Evolutionary conservation across 257 asterid genomes (phyloP).

Genomic region (Cruciata laevipes): DNA sequence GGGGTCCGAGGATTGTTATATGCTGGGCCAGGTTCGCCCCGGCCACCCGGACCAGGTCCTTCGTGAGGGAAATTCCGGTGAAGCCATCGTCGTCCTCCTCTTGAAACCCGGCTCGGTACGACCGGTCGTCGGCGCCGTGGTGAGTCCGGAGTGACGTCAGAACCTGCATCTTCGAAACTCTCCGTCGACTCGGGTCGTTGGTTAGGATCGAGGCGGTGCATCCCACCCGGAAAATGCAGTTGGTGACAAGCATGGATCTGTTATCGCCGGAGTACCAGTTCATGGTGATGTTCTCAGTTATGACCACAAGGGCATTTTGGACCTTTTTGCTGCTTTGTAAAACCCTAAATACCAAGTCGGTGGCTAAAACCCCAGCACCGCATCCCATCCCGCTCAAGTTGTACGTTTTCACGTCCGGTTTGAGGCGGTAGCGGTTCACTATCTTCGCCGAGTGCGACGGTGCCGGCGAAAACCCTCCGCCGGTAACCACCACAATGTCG

Average conservation of each 20-base stretch:
- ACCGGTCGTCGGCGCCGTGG: constrained; percentile 49
- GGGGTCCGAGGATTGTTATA: constrained; percentile 39
- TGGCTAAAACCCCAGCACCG: constrained; percentile 46
- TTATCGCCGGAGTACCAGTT: constrained; percentile 58
- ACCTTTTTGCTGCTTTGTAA: constrained; percentile 29
- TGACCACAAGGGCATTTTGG: constrained; percentile 51
- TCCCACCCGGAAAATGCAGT: constrained; percentile 63
- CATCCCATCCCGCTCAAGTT: constrained; percentile 77
- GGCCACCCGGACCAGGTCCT: constrained; percentile 50
- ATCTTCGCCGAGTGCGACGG: constrained; percentile 56
- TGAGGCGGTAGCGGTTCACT: constrained; percentile 43
- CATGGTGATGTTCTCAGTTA: constrained; percentile 45
- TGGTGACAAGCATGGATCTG: constrained; percentile 63
- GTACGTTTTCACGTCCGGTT: constrained; percentile 50
- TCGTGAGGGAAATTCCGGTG: constrained; percentile 46
- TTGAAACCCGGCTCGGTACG: constrained; percentile 48
- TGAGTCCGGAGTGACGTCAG: constrained; percentile 49
- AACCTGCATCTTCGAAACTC: constrained; percentile 47
- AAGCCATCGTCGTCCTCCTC: constrained; percentile 59
- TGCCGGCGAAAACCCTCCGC: constrained; percentile 50
- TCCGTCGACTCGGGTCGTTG: constrained; percentile 33
- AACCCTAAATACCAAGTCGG: constrained; percentile 58
- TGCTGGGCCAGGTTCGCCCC: constrained; percentile 37
- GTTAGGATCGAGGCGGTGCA: constrained; percentile 51
- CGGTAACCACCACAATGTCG: constrained; percentile 46